These are phyloP conservation scores for Ustilago sp. DNA, from an alignment of 1,284 basidiomycete genomes.

Conservation along the genomic window DNA sequence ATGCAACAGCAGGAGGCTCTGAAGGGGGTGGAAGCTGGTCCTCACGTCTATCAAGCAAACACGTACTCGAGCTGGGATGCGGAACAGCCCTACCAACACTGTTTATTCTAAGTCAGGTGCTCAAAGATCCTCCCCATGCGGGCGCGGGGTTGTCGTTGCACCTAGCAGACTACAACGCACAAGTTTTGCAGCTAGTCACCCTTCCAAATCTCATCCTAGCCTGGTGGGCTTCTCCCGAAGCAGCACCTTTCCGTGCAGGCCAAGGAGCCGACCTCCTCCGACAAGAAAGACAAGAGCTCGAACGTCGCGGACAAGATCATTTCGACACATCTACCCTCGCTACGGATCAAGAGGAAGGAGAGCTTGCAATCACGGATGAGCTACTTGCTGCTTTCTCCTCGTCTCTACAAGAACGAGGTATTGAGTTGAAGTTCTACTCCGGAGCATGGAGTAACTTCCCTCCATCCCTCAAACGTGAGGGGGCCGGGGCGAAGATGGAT, in stretches of 20 bases:
- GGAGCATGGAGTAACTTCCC: slow-evolving; percentile 78
- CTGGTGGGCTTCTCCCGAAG: slow-evolving; percentile 70
- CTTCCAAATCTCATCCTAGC: slow-evolving; percentile 85
- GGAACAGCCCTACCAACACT: slow-evolving; percentile 88
- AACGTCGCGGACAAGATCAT: slow-evolving; percentile 41
- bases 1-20: slow-evolving; percentile 5
- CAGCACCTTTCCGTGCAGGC: slow-evolving; percentile 21
- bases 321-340: slow-evolving; percentile 25
- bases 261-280: slow-evolving; percentile 12
- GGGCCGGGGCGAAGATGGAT: slow-evolving; percentile 69
- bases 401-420: slow-evolving; percentile 74
- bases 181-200: slow-evolving; percentile 81
- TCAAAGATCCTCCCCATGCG: slow-evolving; percentile 67
- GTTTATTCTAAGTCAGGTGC: slow-evolving; percentile 77
- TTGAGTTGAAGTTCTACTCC: slow-evolving; percentile 81
- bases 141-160: slow-evolving; percentile 76
- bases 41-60: slow-evolving; percentile 10
- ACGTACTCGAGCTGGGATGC: slow-evolving; percentile 78
- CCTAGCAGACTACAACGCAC: slow-evolving; percentile 89
- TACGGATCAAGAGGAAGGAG: slow-evolving; percentile 12
- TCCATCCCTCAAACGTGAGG: not conserved
- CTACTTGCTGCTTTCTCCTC: slow-evolving; percentile 77
- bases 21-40: slow-evolving; percentile 17
- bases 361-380: slow-evolving; percentile 65
- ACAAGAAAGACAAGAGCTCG: slow-evolving; percentile 31